Evolutionary conservation across 2,329 filamentous ascomycete genomes (phyloP).

Genomic region (Calonectria multiphialidica): DNA sequence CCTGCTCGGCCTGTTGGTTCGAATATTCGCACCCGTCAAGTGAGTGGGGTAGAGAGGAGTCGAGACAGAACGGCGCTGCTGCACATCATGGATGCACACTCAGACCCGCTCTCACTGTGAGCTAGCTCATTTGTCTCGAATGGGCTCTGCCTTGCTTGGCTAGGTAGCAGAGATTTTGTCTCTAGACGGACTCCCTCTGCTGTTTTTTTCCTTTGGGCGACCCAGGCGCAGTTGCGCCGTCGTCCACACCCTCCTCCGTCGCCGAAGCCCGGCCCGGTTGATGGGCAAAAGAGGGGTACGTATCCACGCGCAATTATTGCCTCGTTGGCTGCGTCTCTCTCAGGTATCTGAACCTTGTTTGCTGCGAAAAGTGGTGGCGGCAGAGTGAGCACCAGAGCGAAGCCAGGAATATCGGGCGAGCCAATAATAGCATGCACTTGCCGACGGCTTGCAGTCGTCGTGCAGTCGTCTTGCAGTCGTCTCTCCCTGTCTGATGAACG

Average conservation of each 20-base stretch:
- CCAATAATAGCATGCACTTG: constrained; percentile 8
- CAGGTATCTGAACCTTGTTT: constrained; percentile 3
- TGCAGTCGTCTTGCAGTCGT: constrained; percentile 22
- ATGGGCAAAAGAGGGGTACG: constrained; percentile 9
- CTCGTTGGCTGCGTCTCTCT: background rate
- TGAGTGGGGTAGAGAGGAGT: constrained; percentile 27
- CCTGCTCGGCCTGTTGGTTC: background rate
- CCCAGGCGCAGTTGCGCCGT: constrained; percentile 4
- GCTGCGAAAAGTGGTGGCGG: constrained; percentile 10
- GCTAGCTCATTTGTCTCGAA: background rate
- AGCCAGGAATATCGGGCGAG: background rate
- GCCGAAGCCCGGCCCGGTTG: constrained; percentile 26
- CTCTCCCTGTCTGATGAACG: background rate
- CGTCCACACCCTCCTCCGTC: constrained; percentile 7
- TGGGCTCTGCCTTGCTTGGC: background rate
- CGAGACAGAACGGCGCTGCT: constrained; percentile 6
- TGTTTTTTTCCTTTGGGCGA: background rate
- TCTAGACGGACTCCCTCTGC: constrained; percentile 16
- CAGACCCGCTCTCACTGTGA: constrained; percentile 18
- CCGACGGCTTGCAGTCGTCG: constrained; percentile 19
- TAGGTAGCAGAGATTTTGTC: constrained; percentile 7
- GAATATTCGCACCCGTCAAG: constrained; percentile 10
- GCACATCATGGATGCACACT: constrained; percentile 27
- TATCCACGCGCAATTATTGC: background rate
- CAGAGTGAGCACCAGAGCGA: constrained; percentile 9